phyloP scores from a whole-genome alignment of 192 early-diverging fungal genomes.

The Entomortierella lignicola region DNA sequence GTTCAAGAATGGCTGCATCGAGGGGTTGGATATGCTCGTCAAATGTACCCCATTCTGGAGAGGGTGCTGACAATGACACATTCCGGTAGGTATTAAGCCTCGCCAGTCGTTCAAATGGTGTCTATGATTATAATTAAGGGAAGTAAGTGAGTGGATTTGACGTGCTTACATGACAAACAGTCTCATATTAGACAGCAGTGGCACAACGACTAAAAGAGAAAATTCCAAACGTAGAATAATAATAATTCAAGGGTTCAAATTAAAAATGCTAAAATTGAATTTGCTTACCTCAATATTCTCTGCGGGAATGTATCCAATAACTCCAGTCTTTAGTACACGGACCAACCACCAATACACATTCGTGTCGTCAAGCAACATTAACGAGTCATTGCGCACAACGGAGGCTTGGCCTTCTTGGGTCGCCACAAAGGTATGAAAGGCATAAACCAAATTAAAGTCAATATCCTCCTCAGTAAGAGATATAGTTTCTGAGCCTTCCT shows the following conservation, averaged over 20 bases:
- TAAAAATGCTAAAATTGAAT: not conserved
- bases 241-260: not conserved
- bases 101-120: conserved; percentile 81
- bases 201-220: not conserved
- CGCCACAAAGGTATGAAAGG: conserved; percentile 86
- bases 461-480: conserved; percentile 71
- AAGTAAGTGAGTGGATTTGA: not conserved
- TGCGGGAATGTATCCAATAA: conserved; percentile 90
- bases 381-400: conserved; percentile 79
- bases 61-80: conserved; percentile 54
- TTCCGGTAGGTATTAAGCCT: conserved; percentile 82
- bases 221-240: not conserved
- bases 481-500: conserved; percentile 54
- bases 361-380: conserved; percentile 84
- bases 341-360: conserved; percentile 91
- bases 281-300: conserved; percentile 83
- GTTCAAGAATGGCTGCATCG: conserved; percentile 35
- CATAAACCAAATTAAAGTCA: conserved; percentile 83
- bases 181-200: not conserved
- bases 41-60: conserved; percentile 47
- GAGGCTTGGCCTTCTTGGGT: conserved; percentile 90
- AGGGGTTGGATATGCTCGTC: conserved; percentile 44
- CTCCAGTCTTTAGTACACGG: conserved; percentile 71
- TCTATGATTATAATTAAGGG: conserved; percentile 48
- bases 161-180: not conserved